Conservation (phyloP, 129 eudicot genomes). For the Centella asiatica region DNA sequence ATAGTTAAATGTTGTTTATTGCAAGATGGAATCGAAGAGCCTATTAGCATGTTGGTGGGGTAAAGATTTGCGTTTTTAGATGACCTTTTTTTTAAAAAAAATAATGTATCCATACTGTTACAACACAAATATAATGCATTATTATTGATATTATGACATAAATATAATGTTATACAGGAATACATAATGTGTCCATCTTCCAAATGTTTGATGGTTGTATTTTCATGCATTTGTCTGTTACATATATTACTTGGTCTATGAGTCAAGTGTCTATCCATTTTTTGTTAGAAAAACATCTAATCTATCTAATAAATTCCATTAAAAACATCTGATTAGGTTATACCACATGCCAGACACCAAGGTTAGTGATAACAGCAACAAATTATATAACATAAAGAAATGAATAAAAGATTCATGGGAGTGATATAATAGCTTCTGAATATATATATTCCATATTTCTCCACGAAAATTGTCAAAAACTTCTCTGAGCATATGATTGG, state of each 20-base stretch:
- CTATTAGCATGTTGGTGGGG: no score
- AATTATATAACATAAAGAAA: no score
- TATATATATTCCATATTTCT: background rate
- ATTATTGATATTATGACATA: no score
- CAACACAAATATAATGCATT: no score
- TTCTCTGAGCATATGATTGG: background rate
- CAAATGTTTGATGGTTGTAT: slow-evolving; percentile 2
- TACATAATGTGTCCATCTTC: no score
- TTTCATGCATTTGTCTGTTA: background rate
- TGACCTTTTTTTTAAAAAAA: no score
- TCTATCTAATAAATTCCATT: background rate
- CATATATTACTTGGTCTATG: slow-evolving; percentile 3
- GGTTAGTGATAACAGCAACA: background rate
- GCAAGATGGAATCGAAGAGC: no score
- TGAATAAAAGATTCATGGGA: no score
- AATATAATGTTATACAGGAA: no score
- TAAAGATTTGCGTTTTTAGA: no score
- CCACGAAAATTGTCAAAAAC: background rate
- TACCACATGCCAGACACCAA: background rate
- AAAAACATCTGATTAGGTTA: background rate
- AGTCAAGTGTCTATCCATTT: background rate
- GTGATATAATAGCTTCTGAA: background rate
- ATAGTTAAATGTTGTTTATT: no score
- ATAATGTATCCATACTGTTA: no score
- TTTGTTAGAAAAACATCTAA: background rate